Evolutionary conservation across 176 grass and related monocot genomes (phyloP).

Genomic region (Canna indica): DNA sequence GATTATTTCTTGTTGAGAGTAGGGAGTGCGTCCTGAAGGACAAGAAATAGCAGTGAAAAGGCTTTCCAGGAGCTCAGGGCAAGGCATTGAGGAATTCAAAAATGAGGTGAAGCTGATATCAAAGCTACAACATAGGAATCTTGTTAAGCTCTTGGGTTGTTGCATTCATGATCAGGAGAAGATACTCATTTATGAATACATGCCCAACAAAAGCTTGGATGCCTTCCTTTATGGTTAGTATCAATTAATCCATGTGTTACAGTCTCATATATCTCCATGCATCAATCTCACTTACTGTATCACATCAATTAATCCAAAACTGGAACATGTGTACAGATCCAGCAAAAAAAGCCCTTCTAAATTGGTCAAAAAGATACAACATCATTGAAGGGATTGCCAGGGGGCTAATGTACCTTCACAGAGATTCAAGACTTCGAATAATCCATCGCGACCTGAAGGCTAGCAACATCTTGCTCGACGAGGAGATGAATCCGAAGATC

Average conservation of each 20-base stretch:
- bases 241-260: too few species aligned
- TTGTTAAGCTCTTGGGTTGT: conserved; percentile 14
- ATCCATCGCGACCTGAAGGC: conserved; percentile 22
- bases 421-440: conserved; percentile 15
- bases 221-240: conserved; percentile 12
- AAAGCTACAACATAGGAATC: conserved; percentile 14
- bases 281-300: neutral
- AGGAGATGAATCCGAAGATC: conserved; percentile 17
- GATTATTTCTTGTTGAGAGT: too few species aligned
- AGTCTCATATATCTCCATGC: too few species aligned
- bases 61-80: conserved; percentile 12
- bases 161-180: conserved; percentile 16
- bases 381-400: conserved; percentile 14
- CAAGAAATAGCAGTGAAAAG: conserved; percentile 18
- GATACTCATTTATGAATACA: conserved; percentile 22
- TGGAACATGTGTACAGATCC: conserved; percentile 2
- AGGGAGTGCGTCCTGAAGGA: conserved; percentile 1
- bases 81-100: conserved; percentile 11
- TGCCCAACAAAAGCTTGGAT: conserved; percentile 22
- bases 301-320: neutral
- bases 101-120: conserved; percentile 16
- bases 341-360: neutral
- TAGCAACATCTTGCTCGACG: conserved; percentile 17
- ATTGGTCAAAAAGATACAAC: conserved; percentile 6
- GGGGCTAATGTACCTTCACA: conserved; percentile 15